Conservation (phyloP, 495 filamentous ascomycete genomes). For the Talaromyces nanjingensis region DNA sequence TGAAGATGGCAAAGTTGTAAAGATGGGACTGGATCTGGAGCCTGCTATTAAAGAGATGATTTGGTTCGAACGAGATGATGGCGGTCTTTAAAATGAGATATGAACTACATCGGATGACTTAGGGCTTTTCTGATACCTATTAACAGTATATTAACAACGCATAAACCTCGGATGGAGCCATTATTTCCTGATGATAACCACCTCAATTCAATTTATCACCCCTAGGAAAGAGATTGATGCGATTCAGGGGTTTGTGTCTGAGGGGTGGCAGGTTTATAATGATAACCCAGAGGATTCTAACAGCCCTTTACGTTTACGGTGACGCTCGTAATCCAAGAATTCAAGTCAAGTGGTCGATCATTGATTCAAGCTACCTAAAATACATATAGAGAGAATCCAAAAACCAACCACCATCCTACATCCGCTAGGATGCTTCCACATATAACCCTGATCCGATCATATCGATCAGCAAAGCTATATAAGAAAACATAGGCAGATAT, state of each 20-base stretch:
- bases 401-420: neutral
- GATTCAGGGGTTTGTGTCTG: no score
- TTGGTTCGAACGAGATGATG: constrained; percentile 18
- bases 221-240: no score
- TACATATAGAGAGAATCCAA: neutral
- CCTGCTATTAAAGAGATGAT: constrained; percentile 15
- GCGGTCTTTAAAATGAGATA: neutral
- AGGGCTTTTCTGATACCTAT: no score
- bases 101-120: neutral
- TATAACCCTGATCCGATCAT: neutral
- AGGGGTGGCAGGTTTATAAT: no score
- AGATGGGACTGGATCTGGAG: constrained; percentile 19
- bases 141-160: neutral
- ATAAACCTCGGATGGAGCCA: neutral
- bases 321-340: neutral
- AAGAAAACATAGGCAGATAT: neutral
- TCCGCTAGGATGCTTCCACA: neutral
- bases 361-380: neutral
- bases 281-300: no score
- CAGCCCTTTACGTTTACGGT: neutral
- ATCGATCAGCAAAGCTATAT: neutral
- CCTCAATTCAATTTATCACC: no score
- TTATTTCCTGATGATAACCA: no score
- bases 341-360: neutral
- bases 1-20: constrained; percentile 14